Base-by-base conservation (phyloP, 148 eudicot species). In the Oxyria digyna region DNA sequence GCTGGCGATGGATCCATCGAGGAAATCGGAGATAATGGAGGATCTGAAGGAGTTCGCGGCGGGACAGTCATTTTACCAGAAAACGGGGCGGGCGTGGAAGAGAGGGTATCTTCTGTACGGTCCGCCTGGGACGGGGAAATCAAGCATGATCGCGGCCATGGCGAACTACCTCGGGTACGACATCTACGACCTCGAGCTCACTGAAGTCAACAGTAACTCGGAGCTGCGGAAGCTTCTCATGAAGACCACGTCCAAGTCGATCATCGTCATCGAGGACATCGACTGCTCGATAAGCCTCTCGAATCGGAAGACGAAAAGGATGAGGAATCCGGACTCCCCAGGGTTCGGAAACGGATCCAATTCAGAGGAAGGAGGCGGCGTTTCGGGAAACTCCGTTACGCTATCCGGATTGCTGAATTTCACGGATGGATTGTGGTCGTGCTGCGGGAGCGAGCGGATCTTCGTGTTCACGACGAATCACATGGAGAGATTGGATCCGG, bases 81-180 rank as follows among this genome's bases (percentile, higher is more conserved):
- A 84, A 27, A 87, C 98, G 13, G 98, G 96, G 0, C 77, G 98
- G 68, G 96, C 98, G 0, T 93, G 98, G 98, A 93, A 93, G 55
- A 77, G 98, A 0, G 98, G 98, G 0, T 93, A 93, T 31, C 68
- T 93, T 13, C 74, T 93, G 0, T 85, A 86, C 50, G 98, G 98
- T 0, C 98, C 98, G 0, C 98, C 98, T 0, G 98, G 98, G 17
- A 93, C 96, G 0, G 98, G 98, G 0, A 93, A 93, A 45, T 93
- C 98, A 0, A 93, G 98, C 68, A 89, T 93, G 96, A 93, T 93
- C 3, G 98, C 98, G 0, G 96, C 98, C 46, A 93, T 89, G 95
- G 98, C 98, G 1, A 93, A 93, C 65, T 81, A 54, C 68, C 81
- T 93, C 18, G 80, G 83, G 0, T 93, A 93, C 38, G 98, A 93